Percentiles rank a stretch among this genome's conserved stretches.
Conservation (phyloP, 495 filamentous ascomycete species). For the Trichoderma reesei region DNA sequence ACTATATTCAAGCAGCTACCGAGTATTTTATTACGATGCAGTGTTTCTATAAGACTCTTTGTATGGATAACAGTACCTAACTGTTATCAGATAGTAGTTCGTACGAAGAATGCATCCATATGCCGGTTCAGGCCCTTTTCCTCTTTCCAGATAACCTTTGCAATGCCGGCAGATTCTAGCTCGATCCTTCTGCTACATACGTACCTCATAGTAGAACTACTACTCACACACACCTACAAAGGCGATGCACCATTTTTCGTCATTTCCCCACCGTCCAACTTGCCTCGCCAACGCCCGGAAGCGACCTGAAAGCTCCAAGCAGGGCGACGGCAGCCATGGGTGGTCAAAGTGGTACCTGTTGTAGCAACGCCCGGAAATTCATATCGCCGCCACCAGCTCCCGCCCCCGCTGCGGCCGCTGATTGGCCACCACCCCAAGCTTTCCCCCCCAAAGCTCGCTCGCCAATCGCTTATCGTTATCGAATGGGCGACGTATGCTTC, state of each 20-base stretch:
- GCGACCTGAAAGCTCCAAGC: background rate
- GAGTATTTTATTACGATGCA: no score
- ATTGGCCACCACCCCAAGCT: background rate
- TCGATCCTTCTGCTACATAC: no score
- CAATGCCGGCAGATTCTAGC: background rate
- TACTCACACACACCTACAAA: background rate
- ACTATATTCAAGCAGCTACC: no score
- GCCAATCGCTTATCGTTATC: background rate
- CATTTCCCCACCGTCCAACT: background rate
- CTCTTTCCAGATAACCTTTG: background rate
- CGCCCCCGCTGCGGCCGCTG: background rate
- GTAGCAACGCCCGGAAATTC: background rate
- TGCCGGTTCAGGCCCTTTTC: background rate
- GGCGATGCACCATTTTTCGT: background rate
- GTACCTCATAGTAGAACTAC: background rate
- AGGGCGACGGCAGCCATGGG: background rate
- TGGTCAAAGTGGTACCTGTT: background rate
- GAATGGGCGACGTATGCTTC: conserved; percentile 11
- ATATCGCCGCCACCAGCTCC: background rate
- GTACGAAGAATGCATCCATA: background rate
- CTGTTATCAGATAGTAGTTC: no score
- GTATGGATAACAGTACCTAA: no score
- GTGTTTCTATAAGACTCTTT: no score
- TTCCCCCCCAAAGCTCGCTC: background rate
- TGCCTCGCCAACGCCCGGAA: background rate